phyloP scores from a whole-genome alignment of 2,329 filamentous ascomycete genomes.

The Orbilia javanica region DNA sequence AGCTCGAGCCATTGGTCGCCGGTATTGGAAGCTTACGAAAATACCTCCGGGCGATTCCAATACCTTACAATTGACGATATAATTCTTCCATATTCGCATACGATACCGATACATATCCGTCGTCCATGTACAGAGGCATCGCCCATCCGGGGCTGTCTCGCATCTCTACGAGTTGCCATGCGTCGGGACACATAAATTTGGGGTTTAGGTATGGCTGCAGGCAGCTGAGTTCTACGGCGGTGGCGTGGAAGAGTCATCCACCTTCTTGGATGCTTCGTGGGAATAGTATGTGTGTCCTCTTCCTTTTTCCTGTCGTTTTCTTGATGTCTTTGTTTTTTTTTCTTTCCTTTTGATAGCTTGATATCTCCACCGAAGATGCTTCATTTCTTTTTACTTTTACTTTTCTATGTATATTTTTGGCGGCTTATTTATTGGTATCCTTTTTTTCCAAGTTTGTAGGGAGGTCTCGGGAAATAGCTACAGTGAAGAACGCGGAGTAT shows the following conservation, averaged over 20 bases:
- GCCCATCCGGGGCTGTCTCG: slow-evolving; percentile 55
- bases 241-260: background rate
- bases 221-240: slow-evolving; percentile 3
- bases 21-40: background rate
- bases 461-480: background rate
- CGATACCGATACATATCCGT: background rate
- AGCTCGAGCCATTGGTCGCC: background rate
- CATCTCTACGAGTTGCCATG: slow-evolving; percentile 40
- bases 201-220: background rate
- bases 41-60: background rate
- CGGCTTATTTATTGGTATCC: background rate
- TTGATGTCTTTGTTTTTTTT: too few species aligned
- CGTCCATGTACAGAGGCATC: slow-evolving; percentile 56
- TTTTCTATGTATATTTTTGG: background rate
- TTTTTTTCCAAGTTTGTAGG: background rate
- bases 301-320: background rate
- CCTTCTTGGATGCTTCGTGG: slow-evolving; percentile 30
- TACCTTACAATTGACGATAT: slow-evolving; percentile 9
- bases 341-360: background rate
- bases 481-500: too few species aligned
- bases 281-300: slow-evolving; percentile 8
- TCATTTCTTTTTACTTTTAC: background rate
- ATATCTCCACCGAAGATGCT: background rate
- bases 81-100: background rate
- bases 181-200: background rate